A percentile compares a stretch with the other conserved stretches of the same genome.
Conservation (phyloP, 192 early-diverging fungal genomes). For the Podochytrium sp. region DNA sequence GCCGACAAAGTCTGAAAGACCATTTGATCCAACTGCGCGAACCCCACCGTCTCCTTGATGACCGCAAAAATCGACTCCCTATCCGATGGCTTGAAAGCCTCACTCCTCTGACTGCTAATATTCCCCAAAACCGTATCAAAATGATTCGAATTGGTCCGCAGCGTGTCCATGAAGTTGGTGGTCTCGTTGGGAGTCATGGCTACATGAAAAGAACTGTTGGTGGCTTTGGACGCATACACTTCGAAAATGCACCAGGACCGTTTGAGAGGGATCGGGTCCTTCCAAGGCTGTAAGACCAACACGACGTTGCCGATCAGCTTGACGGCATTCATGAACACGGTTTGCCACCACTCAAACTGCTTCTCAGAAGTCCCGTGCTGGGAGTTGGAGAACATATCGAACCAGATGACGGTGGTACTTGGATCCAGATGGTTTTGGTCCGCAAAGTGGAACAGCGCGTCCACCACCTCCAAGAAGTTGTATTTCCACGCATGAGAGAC, state of each 20-base stretch:
- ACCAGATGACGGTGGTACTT: constrained; percentile 29
- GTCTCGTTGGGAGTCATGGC: constrained; percentile 4
- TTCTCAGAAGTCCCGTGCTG: constrained; percentile 25
- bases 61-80: background rate
- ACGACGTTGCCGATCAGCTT: constrained; percentile 31
- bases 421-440: background rate
- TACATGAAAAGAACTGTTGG: constrained; percentile 29
- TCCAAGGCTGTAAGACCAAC: constrained; percentile 39
- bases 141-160: background rate
- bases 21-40: background rate
- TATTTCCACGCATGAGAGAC: constrained; percentile 40
- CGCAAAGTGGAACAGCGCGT: constrained; percentile 23
- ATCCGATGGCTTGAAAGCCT: background rate
- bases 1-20: background rate
- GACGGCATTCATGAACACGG: constrained; percentile 24
- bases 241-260: constrained; percentile 45
- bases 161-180: background rate
- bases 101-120: background rate
- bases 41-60: background rate
- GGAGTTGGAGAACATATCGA: constrained; percentile 35
- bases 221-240: constrained; percentile 18
- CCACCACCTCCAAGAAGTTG: constrained; percentile 36
- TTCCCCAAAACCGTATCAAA: background rate
- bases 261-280: constrained; percentile 32
- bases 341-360: constrained; percentile 31